A percentile compares a stretch with the other conserved stretches of the same genome.
Evolutionary conservation across 495 filamentous ascomycete species (phyloP).

Genomic region (Penicillium goetzii): DNA sequence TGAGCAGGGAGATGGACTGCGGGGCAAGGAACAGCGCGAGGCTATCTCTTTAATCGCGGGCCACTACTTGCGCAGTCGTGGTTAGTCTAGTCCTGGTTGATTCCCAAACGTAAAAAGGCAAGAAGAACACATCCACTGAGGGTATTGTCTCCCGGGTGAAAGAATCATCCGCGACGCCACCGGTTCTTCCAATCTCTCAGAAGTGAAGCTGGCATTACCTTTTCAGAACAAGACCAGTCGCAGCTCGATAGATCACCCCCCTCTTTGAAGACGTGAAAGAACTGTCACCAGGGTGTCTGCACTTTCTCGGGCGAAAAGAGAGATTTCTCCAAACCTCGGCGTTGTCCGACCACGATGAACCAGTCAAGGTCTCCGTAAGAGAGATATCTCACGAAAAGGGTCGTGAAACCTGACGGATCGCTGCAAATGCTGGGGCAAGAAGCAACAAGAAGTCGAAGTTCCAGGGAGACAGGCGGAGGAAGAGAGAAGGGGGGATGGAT

Average conservation of each 20-base stretch:
- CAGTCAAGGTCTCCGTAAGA: constrained; percentile 56
- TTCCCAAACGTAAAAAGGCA: constrained; percentile 21
- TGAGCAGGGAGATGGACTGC: constrained; percentile 8
- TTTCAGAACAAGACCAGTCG: constrained; percentile 32
- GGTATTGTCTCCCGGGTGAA: not conserved
- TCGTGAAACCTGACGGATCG: constrained; percentile 41
- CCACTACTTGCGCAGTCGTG: constrained; percentile 31
- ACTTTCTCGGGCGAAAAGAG: constrained; percentile 26
- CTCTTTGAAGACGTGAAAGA: constrained; percentile 28
- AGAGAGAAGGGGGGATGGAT: constrained; percentile 20
- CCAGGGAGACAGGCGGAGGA: constrained; percentile 36
- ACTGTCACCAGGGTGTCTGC: constrained; percentile 33
- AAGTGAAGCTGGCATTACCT: constrained; percentile 39
- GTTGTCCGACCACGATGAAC: constrained; percentile 51
- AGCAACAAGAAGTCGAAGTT: constrained; percentile 36
- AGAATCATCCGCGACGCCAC: constrained; percentile 19
- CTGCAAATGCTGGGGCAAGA: constrained; percentile 33
- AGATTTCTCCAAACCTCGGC: constrained; percentile 38
- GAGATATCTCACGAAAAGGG: constrained; percentile 46
- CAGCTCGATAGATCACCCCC: constrained; percentile 28
- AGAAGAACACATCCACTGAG: constrained; percentile 7
- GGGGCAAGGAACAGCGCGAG: not conserved
- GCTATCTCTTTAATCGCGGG: constrained; percentile 15
- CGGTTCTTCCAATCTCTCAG: constrained; percentile 2
- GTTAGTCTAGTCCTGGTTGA: constrained; percentile 33